A percentile compares a stretch with the other conserved stretches of the same genome.
Evolutionary conservation across 1,139 yeast species (phyloP).

Genomic region (Debaryomyces fabryi): DNA sequence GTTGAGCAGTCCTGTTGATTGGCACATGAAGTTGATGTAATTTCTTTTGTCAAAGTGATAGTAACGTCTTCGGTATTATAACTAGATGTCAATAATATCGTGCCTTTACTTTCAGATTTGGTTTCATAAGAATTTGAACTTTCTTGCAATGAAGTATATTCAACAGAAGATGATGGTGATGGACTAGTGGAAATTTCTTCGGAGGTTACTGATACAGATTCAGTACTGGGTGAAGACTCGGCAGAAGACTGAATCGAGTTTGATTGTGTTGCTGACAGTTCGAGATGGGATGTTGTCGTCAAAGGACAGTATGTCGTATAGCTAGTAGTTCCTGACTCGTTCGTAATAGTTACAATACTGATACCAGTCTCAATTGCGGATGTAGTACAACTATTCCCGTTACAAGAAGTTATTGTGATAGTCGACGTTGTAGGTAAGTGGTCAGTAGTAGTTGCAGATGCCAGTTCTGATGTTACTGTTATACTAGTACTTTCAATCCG

Average conservation of each 20-base stretch:
- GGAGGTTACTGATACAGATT: slow-evolving; percentile 1
- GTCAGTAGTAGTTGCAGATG: neutral
- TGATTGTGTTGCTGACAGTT: slow-evolving; percentile 6
- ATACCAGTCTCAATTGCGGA: slow-evolving; percentile 8
- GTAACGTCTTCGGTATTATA: neutral
- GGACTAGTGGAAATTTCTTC: neutral
- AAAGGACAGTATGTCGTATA: slow-evolving; percentile 30
- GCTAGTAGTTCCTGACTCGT: slow-evolving; percentile 17
- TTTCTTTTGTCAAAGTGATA: slow-evolving; percentile 5
- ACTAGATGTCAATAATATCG: neutral
- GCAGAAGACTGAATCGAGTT: neutral
- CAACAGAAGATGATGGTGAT: slow-evolving; percentile 6
- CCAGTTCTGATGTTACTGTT: neutral
- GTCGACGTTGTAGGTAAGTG: slow-evolving; percentile 13
- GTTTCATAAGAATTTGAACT: neutral
- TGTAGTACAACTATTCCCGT: slow-evolving; percentile 15
- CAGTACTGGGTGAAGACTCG: neutral
- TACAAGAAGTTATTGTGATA: slow-evolving; percentile 26
- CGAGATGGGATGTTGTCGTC: neutral
- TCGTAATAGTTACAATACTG: slow-evolving; percentile 13
- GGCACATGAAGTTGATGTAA: slow-evolving; percentile 3
- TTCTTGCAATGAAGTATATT: slow-evolving; percentile 1
- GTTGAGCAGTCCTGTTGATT: neutral
- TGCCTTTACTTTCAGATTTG: neutral
- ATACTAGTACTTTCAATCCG: neutral